Percentiles rank a stretch among this genome's conserved stretches.
Conservation (phyloP, 2,329 filamentous ascomycete species). For the Proliferodiscus dingleyae region DNA sequence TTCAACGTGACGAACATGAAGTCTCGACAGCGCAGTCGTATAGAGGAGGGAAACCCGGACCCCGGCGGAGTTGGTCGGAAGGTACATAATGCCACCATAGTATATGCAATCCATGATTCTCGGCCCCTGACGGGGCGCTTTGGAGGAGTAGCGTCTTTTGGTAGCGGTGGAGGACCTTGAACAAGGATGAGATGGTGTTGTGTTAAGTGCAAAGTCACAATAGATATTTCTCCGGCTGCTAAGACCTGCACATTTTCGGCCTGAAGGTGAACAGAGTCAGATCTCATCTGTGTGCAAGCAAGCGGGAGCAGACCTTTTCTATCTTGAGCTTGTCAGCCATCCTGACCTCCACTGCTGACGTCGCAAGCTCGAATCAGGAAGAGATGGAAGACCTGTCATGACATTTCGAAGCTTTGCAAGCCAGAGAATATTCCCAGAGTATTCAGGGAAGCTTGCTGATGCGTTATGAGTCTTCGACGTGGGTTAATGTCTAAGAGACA, state of each 20-base stretch:
- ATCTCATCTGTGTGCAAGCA: slow-evolving; percentile 1
- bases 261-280: slow-evolving; percentile 31
- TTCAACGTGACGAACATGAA: slow-evolving; percentile 93
- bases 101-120: slow-evolving; percentile 92
- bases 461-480: too few relatives aligned
- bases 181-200: slow-evolving; percentile 47
- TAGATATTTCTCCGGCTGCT: slow-evolving; percentile 51
- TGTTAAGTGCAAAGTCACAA: slow-evolving; percentile 53
- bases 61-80: slow-evolving; percentile 68
- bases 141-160: slow-evolving; percentile 12
- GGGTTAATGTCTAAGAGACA: too few relatives aligned
- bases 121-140: slow-evolving; percentile 37
- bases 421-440: neutral
- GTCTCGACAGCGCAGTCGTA: slow-evolving; percentile 85
- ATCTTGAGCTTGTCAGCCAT: slow-evolving; percentile 42
- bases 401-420: slow-evolving; percentile 4
- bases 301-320: slow-evolving; percentile 35
- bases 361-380: slow-evolving; percentile 14
- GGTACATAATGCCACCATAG: slow-evolving; percentile 78
- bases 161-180: slow-evolving; percentile 30
- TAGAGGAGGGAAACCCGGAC: slow-evolving; percentile 69
- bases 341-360: slow-evolving; percentile 15
- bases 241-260: slow-evolving; percentile 59
- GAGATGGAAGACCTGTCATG: slow-evolving; percentile 11
- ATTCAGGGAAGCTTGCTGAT: neutral